These are phyloP conservation scores for Saccharomyces pastorianus DNA, from an alignment of 1,139 yeast genomes.

Conservation along the genomic window DNA sequence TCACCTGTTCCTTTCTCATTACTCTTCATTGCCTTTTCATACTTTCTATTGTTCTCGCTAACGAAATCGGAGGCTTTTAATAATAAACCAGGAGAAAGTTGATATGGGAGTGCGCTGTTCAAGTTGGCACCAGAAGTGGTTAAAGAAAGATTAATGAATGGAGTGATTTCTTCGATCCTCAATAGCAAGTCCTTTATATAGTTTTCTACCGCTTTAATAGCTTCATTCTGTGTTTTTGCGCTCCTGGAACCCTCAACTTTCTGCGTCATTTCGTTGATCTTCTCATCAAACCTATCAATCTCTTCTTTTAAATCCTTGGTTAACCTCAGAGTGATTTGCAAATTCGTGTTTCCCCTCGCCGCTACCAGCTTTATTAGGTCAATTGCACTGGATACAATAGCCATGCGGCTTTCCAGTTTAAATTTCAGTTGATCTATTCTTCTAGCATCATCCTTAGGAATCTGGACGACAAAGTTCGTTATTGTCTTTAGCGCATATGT, in stretches of 20 bases:
- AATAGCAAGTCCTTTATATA: slow-evolving; percentile 42
- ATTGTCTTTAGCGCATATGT: slow-evolving; percentile 67
- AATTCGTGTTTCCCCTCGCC: slow-evolving; percentile 62
- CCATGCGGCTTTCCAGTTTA: slow-evolving; percentile 53
- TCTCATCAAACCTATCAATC: slow-evolving; percentile 51
- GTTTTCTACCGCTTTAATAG: slow-evolving; percentile 42
- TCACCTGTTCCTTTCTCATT: not conserved
- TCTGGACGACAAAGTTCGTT: slow-evolving; percentile 47
- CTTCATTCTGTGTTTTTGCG: slow-evolving; percentile 34
- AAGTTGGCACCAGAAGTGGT: slow-evolving; percentile 65
- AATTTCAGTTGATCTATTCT: slow-evolving; percentile 38
- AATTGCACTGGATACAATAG: slow-evolving; percentile 58
- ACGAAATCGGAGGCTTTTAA: slow-evolving; percentile 55
- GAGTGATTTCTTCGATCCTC: slow-evolving; percentile 62
- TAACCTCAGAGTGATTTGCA: slow-evolving; percentile 50
- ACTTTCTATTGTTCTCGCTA: slow-evolving; percentile 35
- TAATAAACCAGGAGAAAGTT: slow-evolving; percentile 57
- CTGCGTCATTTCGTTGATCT: slow-evolving; percentile 34
- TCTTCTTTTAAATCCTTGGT: slow-evolving; percentile 52
- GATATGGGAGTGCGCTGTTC: slow-evolving; percentile 43
- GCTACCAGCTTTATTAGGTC: slow-evolving; percentile 62
- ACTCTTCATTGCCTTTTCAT: slow-evolving; percentile 9
- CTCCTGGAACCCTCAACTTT: slow-evolving; percentile 22
- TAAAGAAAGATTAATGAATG: slow-evolving; percentile 57
- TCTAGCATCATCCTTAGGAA: slow-evolving; percentile 52